Conservation (phyloP, 2,329 filamentous ascomycete species). For the Alternaria sp. region DNA sequence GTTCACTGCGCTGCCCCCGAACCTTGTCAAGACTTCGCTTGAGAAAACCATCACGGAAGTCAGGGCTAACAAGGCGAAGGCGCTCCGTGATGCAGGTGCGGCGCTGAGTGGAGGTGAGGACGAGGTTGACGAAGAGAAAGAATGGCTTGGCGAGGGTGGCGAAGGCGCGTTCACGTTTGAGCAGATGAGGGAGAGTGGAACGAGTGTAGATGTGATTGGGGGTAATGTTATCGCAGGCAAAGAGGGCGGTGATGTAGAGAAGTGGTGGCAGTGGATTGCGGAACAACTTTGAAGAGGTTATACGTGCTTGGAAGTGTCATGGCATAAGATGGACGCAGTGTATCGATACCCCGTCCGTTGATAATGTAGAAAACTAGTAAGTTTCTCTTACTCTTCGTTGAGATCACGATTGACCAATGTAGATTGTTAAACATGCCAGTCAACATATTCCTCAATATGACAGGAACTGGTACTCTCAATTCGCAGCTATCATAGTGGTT, state of each 20-base stretch:
- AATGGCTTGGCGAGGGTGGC: conserved; percentile 83
- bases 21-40: conserved; percentile 75
- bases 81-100: conserved; percentile 82
- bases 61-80: conserved; percentile 76
- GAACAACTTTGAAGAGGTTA: conserved; percentile 66
- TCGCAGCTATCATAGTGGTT: neutral
- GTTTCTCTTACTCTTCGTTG: neutral
- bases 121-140: conserved; percentile 70
- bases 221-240: conserved; percentile 70
- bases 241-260: conserved; percentile 74
- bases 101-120: conserved; percentile 65
- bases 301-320: neutral
- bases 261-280: conserved; percentile 93
- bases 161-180: conserved; percentile 79
- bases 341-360: neutral
- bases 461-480: neutral
- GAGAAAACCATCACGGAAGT: conserved; percentile 85
- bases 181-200: conserved; percentile 83
- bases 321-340: neutral
- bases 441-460: neutral
- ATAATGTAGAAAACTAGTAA: neutral
- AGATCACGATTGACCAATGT: too few species aligned
- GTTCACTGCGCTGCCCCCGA: conserved; percentile 86
- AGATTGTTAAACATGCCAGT: neutral
- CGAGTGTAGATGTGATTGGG: conserved; percentile 78